A percentile compares a stretch with the other conserved stretches of the same genome.
Evolutionary conservation across 768 basidiomycete species (phyloP).

Genomic region (Chalciporus piperatus): DNA sequence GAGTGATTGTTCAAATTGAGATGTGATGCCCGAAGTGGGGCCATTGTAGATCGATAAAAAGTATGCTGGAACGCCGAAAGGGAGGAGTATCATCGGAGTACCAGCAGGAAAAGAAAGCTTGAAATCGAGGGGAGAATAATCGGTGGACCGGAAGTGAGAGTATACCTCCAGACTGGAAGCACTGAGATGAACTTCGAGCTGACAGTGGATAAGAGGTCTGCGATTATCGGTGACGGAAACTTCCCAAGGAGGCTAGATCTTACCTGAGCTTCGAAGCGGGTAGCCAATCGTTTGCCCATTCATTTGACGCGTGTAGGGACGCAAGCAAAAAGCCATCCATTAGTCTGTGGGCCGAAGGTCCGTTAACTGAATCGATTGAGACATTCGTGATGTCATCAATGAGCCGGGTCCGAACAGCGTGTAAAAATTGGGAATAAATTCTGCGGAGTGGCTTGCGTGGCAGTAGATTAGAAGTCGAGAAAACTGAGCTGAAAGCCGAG

Average conservation of each 20-base stretch:
- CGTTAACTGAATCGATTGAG: conserved; percentile 30
- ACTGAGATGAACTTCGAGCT: conserved; percentile 53
- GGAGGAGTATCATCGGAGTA: conserved; percentile 67
- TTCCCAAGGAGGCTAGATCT: conserved; percentile 7
- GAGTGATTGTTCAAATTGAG: conserved; percentile 64
- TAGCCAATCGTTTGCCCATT: conserved; percentile 70
- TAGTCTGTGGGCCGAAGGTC: conserved; percentile 45
- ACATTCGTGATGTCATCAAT: conserved; percentile 51
- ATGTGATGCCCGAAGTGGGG: conserved; percentile 56
- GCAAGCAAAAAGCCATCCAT: conserved; percentile 64
- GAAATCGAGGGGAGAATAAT: conserved; percentile 49
- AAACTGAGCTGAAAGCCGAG: conserved; percentile 18
- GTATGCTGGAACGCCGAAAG: conserved; percentile 70
- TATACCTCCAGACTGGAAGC: conserved; percentile 58
- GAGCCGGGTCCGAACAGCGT: conserved; percentile 55
- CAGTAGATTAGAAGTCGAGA: conserved; percentile 38
- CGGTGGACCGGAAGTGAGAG: conserved; percentile 55
- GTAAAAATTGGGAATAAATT: conserved; percentile 48
- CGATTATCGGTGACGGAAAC: conserved; percentile 11
- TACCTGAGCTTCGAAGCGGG: conserved; percentile 49
- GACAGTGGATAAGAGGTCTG: conserved; percentile 61
- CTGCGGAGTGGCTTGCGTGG: conserved; percentile 45
- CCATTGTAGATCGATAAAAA: conserved; percentile 70
- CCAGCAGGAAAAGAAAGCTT: conserved; percentile 50
- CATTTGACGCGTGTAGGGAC: conserved; percentile 40